Percentiles rank a stretch among this genome's conserved stretches.
These are phyloP conservation scores for Mycena crocata DNA, from an alignment of 768 basidiomycete species.

Conservation along the genomic window DNA sequence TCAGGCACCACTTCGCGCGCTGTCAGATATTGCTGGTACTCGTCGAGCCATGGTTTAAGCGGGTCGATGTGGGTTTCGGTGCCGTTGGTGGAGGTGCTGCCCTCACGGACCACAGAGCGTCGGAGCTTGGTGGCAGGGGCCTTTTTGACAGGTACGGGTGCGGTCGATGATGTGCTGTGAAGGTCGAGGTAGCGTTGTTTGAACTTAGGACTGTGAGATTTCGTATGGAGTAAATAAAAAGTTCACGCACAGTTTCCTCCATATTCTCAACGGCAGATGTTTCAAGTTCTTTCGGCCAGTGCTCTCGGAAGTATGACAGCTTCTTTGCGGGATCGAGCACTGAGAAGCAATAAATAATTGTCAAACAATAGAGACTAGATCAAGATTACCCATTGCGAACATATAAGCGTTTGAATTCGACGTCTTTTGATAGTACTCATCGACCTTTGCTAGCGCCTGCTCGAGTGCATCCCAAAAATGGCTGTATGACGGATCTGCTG, in stretches of 20 bases:
- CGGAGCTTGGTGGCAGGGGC: not conserved
- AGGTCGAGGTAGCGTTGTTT: constrained; percentile 20
- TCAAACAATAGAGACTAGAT: constrained; percentile 1
- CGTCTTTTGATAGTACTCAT: constrained; percentile 41
- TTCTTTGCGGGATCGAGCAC: not conserved
- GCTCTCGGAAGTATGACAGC: not conserved
- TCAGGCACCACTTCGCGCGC: constrained; percentile 31
- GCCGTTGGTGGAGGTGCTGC: constrained; percentile 22
- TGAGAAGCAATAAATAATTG: not conserved
- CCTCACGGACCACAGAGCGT: constrained; percentile 21
- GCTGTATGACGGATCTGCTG: constrained; percentile 30
- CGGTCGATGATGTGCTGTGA: not conserved
- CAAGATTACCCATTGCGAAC: constrained; percentile 37
- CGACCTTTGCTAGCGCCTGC: constrained; percentile 36
- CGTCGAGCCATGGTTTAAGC: constrained; percentile 29
- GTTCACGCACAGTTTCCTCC: constrained; percentile 2
- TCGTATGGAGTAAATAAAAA: not conserved
- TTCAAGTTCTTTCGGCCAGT: not conserved
- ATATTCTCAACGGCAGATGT: constrained; percentile 1
- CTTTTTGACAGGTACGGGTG: constrained; percentile 11
- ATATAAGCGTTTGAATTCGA: constrained; percentile 41
- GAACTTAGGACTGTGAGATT: constrained; percentile 31
- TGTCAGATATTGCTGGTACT: constrained; percentile 40
- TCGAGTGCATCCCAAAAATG: constrained; percentile 34
- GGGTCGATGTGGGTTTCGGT: constrained; percentile 11